These are phyloP conservation scores for Fraxinus pennsylvanica DNA, from an alignment of 257 asterid genomes.

Conservation along the genomic window DNA sequence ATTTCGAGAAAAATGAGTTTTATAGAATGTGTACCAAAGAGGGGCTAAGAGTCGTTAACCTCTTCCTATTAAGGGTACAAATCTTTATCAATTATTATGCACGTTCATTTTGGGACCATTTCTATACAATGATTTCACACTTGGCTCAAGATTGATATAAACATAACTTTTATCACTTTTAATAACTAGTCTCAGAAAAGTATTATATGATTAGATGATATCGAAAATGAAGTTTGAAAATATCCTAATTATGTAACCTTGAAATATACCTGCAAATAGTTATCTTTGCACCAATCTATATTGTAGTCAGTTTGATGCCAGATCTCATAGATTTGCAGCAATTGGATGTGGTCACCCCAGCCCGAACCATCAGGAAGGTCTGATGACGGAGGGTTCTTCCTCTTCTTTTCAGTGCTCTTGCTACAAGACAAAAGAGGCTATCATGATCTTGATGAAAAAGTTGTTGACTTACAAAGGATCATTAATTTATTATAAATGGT, in stretches of 20 bases:
- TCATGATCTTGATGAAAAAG: conserved; percentile 12
- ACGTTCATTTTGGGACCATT: background rate
- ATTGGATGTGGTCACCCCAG: conserved; percentile 93
- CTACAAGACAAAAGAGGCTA: conserved; percentile 35
- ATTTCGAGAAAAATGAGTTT: background rate
- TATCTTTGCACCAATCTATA: conserved; percentile 77
- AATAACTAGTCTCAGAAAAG: background rate
- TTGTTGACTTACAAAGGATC: background rate
- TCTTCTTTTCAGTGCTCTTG: conserved; percentile 65
- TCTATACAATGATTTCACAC: background rate
- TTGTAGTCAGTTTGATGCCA: conserved; percentile 77
- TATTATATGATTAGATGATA: background rate
- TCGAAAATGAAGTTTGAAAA: background rate
- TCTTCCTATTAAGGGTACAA: conserved; percentile 1
- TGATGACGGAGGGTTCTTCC: conserved; percentile 64
- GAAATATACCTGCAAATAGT: conserved; percentile 71
- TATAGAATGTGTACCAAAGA: background rate
- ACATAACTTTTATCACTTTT: background rate
- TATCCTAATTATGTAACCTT: background rate
- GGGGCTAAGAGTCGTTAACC: background rate
- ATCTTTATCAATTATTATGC: conserved; percentile 4
- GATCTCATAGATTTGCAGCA: conserved; percentile 83
- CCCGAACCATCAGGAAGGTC: conserved; percentile 94
- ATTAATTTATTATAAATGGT: background rate
- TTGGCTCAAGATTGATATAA: background rate